phyloP scores from a whole-genome alignment of 768 basidiomycete genomes.

The Lactarius trivialis region DNA sequence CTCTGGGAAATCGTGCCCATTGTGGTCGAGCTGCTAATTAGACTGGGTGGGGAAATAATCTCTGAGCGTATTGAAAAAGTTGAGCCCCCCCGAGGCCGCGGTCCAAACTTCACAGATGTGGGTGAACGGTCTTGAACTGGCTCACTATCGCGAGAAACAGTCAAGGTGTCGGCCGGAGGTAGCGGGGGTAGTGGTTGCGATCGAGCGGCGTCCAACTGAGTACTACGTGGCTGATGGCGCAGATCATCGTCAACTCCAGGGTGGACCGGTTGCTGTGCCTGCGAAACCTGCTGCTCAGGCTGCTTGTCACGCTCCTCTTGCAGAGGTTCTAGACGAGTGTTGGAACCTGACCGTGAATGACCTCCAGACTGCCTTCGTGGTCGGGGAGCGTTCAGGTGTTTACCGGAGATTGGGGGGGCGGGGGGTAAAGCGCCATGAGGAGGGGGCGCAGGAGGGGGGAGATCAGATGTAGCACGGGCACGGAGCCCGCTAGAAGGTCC shows the following conservation, averaged over 20 bases:
- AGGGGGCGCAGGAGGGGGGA: conserved; percentile 62
- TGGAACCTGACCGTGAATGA: conserved; percentile 52
- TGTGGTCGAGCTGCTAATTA: conserved; percentile 54
- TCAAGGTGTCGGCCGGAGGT: conserved; percentile 60
- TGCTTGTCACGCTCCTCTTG: conserved; percentile 48
- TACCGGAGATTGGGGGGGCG: conserved; percentile 38
- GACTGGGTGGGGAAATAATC: conserved; percentile 22
- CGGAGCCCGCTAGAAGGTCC: conserved; percentile 27
- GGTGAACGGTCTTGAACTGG: conserved; percentile 21
- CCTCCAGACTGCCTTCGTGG: conserved; percentile 44
- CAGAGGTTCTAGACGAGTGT: conserved; percentile 50
- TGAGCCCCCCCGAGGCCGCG: conserved; percentile 56
- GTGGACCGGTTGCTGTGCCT: conserved; percentile 26
- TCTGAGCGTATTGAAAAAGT: conserved; percentile 33
- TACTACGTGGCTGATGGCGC: conserved; percentile 19
- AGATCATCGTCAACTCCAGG: conserved; percentile 30
- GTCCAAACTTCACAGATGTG: conserved; percentile 34
- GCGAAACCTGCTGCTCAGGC: conserved; percentile 30
- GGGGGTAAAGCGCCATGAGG: conserved; percentile 57
- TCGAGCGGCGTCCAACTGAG: conserved; percentile 15
- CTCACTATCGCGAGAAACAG: conserved; percentile 26
- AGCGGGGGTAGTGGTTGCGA: conserved; percentile 43
- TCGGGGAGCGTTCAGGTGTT: conserved; percentile 35
- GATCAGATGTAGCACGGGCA: conserved; percentile 49
- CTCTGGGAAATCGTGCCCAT: conserved; percentile 67